Conservation (phyloP, 768 basidiomycete species). For the Leucocoprinus leucothites region DNA sequence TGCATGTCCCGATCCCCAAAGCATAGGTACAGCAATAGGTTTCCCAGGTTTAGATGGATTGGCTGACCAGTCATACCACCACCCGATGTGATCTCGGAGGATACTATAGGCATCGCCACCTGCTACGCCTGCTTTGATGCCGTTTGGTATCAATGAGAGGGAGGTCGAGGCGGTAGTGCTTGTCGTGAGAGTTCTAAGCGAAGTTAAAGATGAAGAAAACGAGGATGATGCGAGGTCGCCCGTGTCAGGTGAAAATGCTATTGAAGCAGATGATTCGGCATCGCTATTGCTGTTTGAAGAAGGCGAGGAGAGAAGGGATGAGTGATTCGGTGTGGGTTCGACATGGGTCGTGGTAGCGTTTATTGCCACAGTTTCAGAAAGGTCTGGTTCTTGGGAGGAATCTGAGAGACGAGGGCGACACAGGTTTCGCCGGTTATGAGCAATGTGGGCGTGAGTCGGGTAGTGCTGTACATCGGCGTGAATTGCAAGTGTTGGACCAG, state of each 20-base stretch:
- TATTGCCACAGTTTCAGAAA: not conserved
- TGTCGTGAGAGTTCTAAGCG: not conserved
- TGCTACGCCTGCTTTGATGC: conserved; percentile 44
- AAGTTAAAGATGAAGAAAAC: not conserved
- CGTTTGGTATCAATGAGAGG: conserved; percentile 33
- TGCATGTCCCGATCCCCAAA: conserved; percentile 41
- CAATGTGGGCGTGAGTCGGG: conserved; percentile 1
- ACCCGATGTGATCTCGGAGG: conserved; percentile 40
- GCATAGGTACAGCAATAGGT: conserved; percentile 42
- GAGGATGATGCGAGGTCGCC: not conserved
- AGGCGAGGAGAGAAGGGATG: too few relatives aligned
- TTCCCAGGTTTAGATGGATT: conserved; percentile 36
- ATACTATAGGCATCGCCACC: conserved; percentile 40
- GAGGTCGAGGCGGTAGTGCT: not conserved
- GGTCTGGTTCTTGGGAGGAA: not conserved
- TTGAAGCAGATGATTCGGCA: not conserved
- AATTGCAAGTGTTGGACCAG: conserved; percentile 17
- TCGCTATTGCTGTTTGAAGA: not conserved
- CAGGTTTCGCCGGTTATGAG: conserved; percentile 11
- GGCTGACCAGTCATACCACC: conserved; percentile 51
- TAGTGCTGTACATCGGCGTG: conserved; percentile 13
- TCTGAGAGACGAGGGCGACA: conserved; percentile 18
- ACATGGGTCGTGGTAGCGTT: not conserved
- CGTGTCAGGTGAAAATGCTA: not conserved
- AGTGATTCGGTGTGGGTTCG: not conserved